Conservation (phyloP, 2,329 filamentous ascomycete species). For the Emmonsia crescens region DNA sequence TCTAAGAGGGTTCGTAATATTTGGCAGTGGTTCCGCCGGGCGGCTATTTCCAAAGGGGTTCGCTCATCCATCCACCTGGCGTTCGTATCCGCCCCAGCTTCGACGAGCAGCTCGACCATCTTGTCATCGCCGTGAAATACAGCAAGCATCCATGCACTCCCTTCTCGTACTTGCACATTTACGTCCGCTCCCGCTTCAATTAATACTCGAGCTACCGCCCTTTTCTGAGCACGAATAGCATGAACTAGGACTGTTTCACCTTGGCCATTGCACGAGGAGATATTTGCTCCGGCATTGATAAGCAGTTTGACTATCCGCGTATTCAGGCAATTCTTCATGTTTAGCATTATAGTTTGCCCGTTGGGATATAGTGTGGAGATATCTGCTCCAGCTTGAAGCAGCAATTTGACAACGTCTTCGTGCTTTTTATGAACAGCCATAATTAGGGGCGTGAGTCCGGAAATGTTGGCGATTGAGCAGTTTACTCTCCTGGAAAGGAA, state of each 20-base stretch:
- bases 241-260: neutral
- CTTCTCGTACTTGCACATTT: neutral
- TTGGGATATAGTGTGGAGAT: neutral
- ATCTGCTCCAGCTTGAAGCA: constrained; percentile 1
- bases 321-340: neutral
- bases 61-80: neutral
- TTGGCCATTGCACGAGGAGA: neutral
- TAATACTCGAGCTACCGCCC: neutral
- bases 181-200: neutral
- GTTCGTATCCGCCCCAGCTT: neutral
- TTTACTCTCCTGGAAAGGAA: neutral
- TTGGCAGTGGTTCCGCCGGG: neutral
- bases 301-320: neutral
- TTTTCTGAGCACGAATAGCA: neutral
- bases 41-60: neutral
- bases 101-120: neutral
- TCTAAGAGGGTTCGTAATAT: neutral
- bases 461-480: neutral
- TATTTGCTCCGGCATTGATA: neutral
- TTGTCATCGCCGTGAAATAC: neutral
- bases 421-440: neutral
- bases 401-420: neutral
- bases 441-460: neutral
- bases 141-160: neutral
- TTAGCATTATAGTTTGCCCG: neutral